Base-by-base conservation (phyloP, 1,139 yeast genomes). In the Protomyces arabidopsidicola region DNA sequence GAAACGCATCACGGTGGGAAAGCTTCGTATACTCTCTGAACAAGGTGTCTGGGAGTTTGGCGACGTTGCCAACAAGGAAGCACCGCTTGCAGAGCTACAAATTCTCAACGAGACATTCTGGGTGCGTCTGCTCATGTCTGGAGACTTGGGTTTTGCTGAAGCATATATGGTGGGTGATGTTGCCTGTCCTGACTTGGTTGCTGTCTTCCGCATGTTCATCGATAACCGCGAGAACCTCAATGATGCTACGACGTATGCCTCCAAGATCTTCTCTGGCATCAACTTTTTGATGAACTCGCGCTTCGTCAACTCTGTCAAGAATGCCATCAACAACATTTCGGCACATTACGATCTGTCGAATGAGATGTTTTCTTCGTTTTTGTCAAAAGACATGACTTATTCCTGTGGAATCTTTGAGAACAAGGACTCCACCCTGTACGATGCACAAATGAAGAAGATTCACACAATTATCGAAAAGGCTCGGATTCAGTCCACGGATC, bases 41-140 rank as follows among this genome's bases (percentile, higher is more conserved):
- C 62, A 58, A 24, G 62, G 62, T 12, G 62, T 58, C 8, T 58
- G 62, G 62, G 62, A 58, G 8, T 58, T 52, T 58, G 62, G 62
- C 27, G 62, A 58, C 16, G 38, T 58, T 16, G 53, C 53, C 14
- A 58, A 55, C 24, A 51, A 51, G 12, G 52, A 58, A 8, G 62
- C 62, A 3, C 62, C 62, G 18, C 31, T 55, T 51, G 62, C 62
- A 12, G 62, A 58, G 18, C 50, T 58, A 22, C 53, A 56, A 16
- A 50, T 58, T 35, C 31, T 58, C 52, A 58, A 58, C 31, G 62
- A 58, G 24, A 56, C 62, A 3, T 58, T 58, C 45, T 58, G 62
- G 62, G 62, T 58, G 3, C 51, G 62, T 8, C 53, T 58, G 22
- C 56, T 58, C 35, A 58, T 58, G 62, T 58, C 62, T 22, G 62